Conservation (phyloP, 768 basidiomycete genomes). For the Gymnopilus junonius region DNA sequence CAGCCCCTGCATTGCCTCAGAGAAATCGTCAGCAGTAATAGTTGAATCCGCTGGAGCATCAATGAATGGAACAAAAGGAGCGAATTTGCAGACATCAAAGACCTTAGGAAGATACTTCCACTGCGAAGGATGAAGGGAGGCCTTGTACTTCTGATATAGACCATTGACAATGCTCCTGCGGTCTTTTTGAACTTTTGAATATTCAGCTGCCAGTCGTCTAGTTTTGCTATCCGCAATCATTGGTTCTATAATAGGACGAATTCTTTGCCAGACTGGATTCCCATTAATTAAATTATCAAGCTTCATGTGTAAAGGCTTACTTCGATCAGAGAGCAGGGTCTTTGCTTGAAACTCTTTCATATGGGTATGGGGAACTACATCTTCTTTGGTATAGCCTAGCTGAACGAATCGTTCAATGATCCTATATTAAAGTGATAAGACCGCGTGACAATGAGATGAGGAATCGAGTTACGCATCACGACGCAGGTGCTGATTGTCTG, state of each 20-base stretch:
- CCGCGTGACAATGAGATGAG: not conserved
- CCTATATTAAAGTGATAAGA: not conserved
- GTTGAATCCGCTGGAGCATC: not conserved
- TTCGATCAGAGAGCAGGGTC: constrained; percentile 2
- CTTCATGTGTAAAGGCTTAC: not conserved
- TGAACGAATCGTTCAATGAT: constrained; percentile 8
- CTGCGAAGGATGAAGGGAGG: constrained; percentile 23
- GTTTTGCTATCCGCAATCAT: not conserved
- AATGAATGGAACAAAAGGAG: not conserved
- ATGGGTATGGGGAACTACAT: not conserved
- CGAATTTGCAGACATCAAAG: not conserved
- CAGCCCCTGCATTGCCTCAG: not conserved
- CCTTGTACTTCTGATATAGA: constrained; percentile 23
- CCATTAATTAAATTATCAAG: not conserved
- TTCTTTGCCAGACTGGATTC: constrained; percentile 3
- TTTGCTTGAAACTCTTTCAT: not conserved
- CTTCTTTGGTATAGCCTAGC: not conserved
- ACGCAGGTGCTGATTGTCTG: not conserved
- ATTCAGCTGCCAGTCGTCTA: not conserved
- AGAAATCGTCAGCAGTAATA: not conserved
- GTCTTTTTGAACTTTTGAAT: not conserved
- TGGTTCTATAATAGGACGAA: constrained; percentile 7
- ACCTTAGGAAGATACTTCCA: constrained; percentile 23
- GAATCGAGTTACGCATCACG: not conserved
- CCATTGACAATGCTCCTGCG: constrained; percentile 7